Base-by-base conservation (phyloP, 2,329 filamentous ascomycete species). In the Xylaria multiplex region DNA sequence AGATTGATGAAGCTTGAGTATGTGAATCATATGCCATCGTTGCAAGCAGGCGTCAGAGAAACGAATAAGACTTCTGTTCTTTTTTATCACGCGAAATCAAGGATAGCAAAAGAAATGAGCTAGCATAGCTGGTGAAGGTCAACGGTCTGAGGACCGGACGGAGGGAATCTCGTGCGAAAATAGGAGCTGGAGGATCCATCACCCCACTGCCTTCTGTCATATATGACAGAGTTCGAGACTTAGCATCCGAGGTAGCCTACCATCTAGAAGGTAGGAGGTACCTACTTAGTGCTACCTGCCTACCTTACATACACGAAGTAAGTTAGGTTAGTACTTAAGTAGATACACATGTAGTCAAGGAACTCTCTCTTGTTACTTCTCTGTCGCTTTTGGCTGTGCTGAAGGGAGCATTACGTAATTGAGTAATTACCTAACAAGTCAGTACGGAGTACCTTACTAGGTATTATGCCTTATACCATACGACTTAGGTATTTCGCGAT, bases 341-440 rank as follows among this genome's bases (percentile, higher is more conserved):
- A 48, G n/a, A n/a, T n/a, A n/a, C 35, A 37, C 13, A 37, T 9
- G 11, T 40, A 40, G 37, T 14, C 37, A 40, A 35, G n/a, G n/a
- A n/a, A n/a, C n/a, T n/a, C 6, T 35, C 32, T 35, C 32, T 35
- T 53, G 9, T 9, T 11, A 54, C 35, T 24, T 30, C 16, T 57
- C 48, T 32, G n/a, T 46, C 45, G 24, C 32, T 7, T 35, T 35
- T 35, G 32, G 32, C 9, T 46, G 24, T 6, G 32, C 32, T 32
- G 22, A 35, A 49, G 2, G 22, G 27, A 13, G 22, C 7, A 46
- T 62, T 57, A 57, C 13, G 9, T 57, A 57, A 56, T 57, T 22
- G 9, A n/a, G 1, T 2, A 27, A 27, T 5, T 27, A 27, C 27
- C n/a, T n/a, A n/a, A n/a, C n/a, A n/a, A 27, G 27, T 27, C 27